Evolutionary conservation across 805 yeast species (phyloP).

Genomic region (Candida insectorum): DNA sequence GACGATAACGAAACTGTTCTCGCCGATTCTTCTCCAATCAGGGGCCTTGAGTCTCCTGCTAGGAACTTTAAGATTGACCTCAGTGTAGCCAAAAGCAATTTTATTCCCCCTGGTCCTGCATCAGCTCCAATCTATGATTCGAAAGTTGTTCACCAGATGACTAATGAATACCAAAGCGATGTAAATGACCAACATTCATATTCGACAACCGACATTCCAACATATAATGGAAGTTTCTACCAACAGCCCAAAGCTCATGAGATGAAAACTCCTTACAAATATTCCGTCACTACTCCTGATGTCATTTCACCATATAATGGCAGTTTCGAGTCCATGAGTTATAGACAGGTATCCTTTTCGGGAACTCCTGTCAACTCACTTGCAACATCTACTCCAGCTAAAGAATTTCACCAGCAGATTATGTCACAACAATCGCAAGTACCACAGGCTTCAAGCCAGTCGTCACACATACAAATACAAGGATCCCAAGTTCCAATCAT

Average conservation of each 20-base stretch:
- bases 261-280: constrained; percentile 1
- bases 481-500: too few relatives aligned
- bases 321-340: constrained; percentile 4
- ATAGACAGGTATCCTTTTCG: constrained; percentile 1
- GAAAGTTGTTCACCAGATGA: constrained; percentile 16
- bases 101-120: constrained; percentile 21
- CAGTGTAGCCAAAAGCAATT: constrained; percentile 9
- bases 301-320: constrained; percentile 9
- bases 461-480: too few relatives aligned
- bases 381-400: constrained; percentile 15
- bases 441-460: background rate
- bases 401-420: constrained; percentile 2
- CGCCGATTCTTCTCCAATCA: constrained; percentile 39
- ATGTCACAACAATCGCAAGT: background rate
- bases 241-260: background rate
- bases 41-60: constrained; percentile 8
- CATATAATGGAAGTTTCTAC: background rate
- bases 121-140: constrained; percentile 38
- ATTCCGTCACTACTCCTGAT: constrained; percentile 8
- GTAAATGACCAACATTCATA: too few relatives aligned
- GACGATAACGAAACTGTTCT: constrained; percentile 39
- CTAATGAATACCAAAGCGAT: background rate
- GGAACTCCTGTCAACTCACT: constrained; percentile 7
- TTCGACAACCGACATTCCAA: background rate
- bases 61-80: constrained; percentile 17